A percentile compares a stretch with the other conserved stretches of the same genome.
These are phyloP conservation scores for Epicoccum sorghinum DNA, from an alignment of 2,329 filamentous ascomycete species.

Conservation along the genomic window DNA sequence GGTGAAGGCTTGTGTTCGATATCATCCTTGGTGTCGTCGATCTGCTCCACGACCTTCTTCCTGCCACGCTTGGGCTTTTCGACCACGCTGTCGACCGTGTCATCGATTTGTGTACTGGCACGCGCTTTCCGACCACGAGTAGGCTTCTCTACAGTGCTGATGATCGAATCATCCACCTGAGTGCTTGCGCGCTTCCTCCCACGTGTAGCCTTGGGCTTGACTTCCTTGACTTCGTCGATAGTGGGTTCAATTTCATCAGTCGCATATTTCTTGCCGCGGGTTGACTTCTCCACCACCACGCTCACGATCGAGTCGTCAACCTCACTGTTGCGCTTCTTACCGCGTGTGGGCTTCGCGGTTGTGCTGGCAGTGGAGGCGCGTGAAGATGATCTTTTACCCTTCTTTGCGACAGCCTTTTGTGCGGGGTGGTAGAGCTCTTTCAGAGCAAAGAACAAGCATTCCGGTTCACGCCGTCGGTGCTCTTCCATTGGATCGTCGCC, in stretches of 20 bases:
- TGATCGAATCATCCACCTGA: slow-evolving; percentile 15
- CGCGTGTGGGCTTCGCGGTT: slow-evolving; percentile 21
- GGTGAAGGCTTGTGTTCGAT: not conserved
- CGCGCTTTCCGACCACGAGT: slow-evolving; percentile 24
- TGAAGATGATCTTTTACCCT: slow-evolving; percentile 33
- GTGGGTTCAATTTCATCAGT: slow-evolving; percentile 16
- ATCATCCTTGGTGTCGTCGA: slow-evolving; percentile 9
- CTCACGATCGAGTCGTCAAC: slow-evolving; percentile 15
- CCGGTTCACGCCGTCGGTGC: slow-evolving; percentile 77
- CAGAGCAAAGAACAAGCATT: slow-evolving; percentile 83
- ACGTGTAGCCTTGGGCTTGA: slow-evolving; percentile 13
- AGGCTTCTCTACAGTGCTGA: slow-evolving; percentile 12
- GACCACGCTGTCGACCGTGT: not conserved
- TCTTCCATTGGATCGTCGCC: slow-evolving; percentile 92
- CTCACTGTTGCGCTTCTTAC: slow-evolving; percentile 31
- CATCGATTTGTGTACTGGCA: slow-evolving; percentile 22
- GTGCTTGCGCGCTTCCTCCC: slow-evolving; percentile 27
- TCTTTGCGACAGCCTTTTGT: slow-evolving; percentile 28
- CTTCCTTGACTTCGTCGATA: slow-evolving; percentile 1
- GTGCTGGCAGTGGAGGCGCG: slow-evolving; percentile 32
- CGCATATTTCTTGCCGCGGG: slow-evolving; percentile 20
- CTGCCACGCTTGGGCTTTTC: slow-evolving; percentile 19
- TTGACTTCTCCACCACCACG: slow-evolving; percentile 4
- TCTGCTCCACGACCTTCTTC: slow-evolving; percentile 22
- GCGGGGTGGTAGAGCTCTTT: slow-evolving; percentile 59